phyloP scores from a whole-genome alignment of 73 alveolate species.

The Paramecium biaurelia region DNA sequence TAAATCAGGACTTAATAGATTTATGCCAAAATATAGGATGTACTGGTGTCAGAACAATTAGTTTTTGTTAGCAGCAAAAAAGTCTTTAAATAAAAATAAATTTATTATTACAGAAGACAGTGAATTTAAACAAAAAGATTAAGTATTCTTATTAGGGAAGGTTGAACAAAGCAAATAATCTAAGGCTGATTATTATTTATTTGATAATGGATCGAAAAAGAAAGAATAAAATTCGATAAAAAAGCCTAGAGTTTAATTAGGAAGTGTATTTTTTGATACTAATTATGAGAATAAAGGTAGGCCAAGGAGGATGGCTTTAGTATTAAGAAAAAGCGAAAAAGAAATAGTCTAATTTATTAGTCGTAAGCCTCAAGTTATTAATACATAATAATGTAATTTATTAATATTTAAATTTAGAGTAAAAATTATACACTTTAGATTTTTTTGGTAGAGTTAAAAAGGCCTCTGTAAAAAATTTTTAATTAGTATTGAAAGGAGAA shows the following conservation, averaged over 20 bases:
- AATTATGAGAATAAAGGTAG: background rate
- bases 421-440: background rate
- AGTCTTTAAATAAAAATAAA: background rate
- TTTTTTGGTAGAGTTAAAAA: conserved; percentile 36
- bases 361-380: background rate
- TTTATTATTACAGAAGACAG: background rate
- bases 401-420: background rate
- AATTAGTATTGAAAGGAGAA: background rate
- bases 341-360: background rate
- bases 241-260: background rate
- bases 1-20: conserved; percentile 34
- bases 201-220: background rate
- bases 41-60: background rate
- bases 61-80: background rate
- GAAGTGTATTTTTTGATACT: background rate
- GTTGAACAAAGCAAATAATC: background rate
- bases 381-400: background rate
- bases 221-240: background rate
- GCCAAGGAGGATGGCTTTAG: background rate
- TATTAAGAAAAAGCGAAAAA: background rate
- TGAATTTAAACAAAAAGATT: background rate
- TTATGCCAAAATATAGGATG: background rate
- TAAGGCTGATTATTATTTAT: background rate
- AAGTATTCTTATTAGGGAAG: background rate
- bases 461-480: background rate